Percentiles rank a stretch among this genome's conserved stretches.
phyloP scores from a whole-genome alignment of 2,329 filamentous ascomycete species.

The Passalora sequoiae region DNA sequence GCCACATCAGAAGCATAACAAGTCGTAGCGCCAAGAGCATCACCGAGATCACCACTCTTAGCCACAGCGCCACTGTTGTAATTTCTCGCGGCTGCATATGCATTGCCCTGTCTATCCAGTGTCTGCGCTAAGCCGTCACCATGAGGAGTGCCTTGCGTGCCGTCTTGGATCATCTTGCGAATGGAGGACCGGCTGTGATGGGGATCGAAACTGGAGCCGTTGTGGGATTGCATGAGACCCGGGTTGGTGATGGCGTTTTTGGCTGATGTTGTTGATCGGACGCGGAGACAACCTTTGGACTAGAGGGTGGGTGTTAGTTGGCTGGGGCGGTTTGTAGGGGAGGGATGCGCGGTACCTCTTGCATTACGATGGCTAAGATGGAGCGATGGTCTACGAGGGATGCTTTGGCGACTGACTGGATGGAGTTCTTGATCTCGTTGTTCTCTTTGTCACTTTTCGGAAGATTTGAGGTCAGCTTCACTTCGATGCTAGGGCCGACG shows the following conservation, averaged over 20 bases:
- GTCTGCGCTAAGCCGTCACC: conserved; percentile 43
- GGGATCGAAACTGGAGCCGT: conserved; percentile 24
- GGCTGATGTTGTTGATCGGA: conserved; percentile 35
- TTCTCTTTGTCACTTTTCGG: conserved; percentile 36
- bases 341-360: conserved; percentile 38
- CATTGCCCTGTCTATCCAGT: conserved; percentile 21
- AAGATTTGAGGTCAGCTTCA: no score
- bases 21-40: conserved; percentile 42
- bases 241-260: conserved; percentile 36
- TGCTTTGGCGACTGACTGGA: conserved; percentile 31
- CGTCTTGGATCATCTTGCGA: conserved; percentile 42
- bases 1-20: conserved; percentile 52
- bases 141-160: conserved; percentile 38
- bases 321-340: not conserved
- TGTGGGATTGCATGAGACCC: conserved; percentile 44
- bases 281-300: conserved; percentile 44
- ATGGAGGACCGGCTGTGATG: conserved; percentile 27
- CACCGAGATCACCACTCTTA: conserved; percentile 29
- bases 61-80: conserved; percentile 49
- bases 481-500: no score
- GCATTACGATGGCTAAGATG: conserved; percentile 42
- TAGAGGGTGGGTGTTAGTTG: conserved; percentile 18
- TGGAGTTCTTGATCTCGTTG: conserved; percentile 36
- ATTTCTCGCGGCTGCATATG: conserved; percentile 44
- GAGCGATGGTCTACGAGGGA: conserved; percentile 39